phyloP scores from a whole-genome alignment of 768 basidiomycete genomes.

The Tulasnella sp. region DNA sequence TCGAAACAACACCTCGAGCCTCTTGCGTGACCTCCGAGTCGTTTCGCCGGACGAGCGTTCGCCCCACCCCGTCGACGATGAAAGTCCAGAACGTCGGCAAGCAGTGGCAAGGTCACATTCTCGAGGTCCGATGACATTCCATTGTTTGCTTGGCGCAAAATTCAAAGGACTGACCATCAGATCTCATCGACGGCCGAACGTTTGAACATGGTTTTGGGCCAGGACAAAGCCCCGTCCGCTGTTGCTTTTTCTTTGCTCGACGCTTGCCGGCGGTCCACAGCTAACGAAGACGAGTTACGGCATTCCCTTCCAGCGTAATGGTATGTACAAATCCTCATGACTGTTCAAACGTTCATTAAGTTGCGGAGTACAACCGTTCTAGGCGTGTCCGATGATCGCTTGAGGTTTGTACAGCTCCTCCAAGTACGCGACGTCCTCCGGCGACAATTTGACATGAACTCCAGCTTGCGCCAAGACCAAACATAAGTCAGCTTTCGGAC shows the following conservation, averaged over 20 bases:
- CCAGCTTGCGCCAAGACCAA: not conserved
- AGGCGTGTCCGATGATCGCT: conserved; percentile 7
- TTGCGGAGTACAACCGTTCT: not conserved
- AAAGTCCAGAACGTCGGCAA: not conserved
- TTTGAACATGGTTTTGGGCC: not conserved
- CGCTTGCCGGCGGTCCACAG: not conserved
- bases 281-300: too few species aligned
- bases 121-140: not conserved
- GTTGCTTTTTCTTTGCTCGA: not conserved
- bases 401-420: conserved; percentile 10
- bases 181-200: not conserved
- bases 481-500: not conserved
- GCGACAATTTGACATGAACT: not conserved
- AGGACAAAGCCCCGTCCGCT: too few species aligned
- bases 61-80: too few species aligned
- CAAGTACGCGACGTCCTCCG: conserved; percentile 3
- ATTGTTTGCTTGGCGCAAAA: not conserved
- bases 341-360: not conserved
- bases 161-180: not conserved
- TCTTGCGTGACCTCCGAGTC: not conserved
- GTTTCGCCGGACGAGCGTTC: not conserved
- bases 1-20: too few species aligned
- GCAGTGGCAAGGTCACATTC: not conserved
- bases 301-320: not conserved
- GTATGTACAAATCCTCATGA: not conserved